Conservation (phyloP, 169 alveolate species). For the Plasmodium vinckei region DNA sequence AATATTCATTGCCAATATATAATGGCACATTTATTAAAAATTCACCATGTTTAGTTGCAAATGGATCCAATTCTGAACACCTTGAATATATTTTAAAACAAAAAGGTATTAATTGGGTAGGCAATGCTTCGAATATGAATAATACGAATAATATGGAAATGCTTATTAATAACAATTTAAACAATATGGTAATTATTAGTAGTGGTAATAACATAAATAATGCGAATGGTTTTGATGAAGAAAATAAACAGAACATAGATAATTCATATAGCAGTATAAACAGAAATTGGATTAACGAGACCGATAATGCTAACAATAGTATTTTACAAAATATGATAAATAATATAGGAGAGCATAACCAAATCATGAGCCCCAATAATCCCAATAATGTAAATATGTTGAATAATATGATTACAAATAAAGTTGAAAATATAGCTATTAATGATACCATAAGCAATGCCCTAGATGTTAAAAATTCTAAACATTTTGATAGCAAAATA, state of each 20-base stretch:
- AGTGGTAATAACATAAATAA: background rate
- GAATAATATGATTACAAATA: conserved; percentile 14
- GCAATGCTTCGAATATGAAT: background rate
- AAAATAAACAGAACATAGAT: too few species aligned
- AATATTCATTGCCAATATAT: too few species aligned
- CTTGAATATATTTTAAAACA: background rate
- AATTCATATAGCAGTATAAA: too few species aligned
- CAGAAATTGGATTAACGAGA: too few species aligned
- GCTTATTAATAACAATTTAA: background rate
- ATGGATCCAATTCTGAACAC: background rate
- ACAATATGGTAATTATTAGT: background rate
- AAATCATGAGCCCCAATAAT: background rate
- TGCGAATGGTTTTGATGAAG: background rate
- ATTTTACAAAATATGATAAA: too few species aligned
- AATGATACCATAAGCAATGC: background rate
- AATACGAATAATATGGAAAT: background rate
- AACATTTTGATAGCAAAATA: background rate
- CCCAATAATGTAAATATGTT: conserved; percentile 5
- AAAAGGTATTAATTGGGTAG: background rate
- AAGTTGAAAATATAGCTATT: background rate
- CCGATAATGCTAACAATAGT: too few species aligned
- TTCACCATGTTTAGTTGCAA: too few species aligned
- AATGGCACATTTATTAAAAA: too few species aligned
- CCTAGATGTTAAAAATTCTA: background rate
- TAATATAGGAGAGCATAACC: background rate